These are phyloP conservation scores for Cucurbitaria berberidis DNA, from an alignment of 2,329 filamentous ascomycete species.

Conservation along the genomic window DNA sequence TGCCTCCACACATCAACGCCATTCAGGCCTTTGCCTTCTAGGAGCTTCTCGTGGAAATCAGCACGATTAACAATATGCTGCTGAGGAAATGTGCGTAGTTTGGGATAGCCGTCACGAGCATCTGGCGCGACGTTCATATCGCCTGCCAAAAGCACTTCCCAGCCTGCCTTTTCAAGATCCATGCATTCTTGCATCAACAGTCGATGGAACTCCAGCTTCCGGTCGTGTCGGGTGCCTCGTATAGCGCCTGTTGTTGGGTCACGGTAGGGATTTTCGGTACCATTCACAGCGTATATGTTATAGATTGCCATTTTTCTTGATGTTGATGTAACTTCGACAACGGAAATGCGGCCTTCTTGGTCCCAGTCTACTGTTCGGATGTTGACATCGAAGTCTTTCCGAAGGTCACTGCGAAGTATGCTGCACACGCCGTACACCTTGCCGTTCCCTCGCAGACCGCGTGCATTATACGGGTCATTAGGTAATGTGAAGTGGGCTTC, in stretches of 20 bases:
- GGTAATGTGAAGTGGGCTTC: slow-evolving; percentile 56
- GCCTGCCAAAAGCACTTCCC: slow-evolving; percentile 56
- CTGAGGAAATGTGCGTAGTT: slow-evolving; percentile 52
- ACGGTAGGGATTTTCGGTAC: slow-evolving; percentile 56
- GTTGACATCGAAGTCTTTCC: slow-evolving; percentile 2
- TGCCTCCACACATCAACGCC: slow-evolving; percentile 58
- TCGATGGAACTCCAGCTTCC: slow-evolving; percentile 58
- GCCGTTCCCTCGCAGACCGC: slow-evolving; percentile 52
- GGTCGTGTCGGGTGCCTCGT: slow-evolving; percentile 57
- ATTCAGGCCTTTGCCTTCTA: slow-evolving; percentile 35
- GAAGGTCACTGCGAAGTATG: slow-evolving; percentile 56
- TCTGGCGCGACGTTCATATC: slow-evolving; percentile 60
- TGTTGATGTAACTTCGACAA: slow-evolving; percentile 48
- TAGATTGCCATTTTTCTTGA: slow-evolving; percentile 52
- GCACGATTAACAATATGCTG: slow-evolving; percentile 59
- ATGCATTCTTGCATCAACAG: slow-evolving; percentile 55
- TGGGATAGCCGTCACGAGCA: slow-evolving; percentile 55
- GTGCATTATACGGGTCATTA: slow-evolving; percentile 57
- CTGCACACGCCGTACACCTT: slow-evolving; percentile 61
- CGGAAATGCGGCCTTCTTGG: slow-evolving; percentile 58
- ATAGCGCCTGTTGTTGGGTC: slow-evolving; percentile 52
- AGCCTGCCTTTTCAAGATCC: slow-evolving; percentile 50
- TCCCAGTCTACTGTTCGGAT: slow-evolving; percentile 57
- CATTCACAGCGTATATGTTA: slow-evolving; percentile 63
- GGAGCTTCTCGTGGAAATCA: slow-evolving; percentile 59